A percentile compares a stretch with the other conserved stretches of the same genome.
Conservation (phyloP, 495 filamentous ascomycete genomes). For the Elaphomyces granulatus region DNA sequence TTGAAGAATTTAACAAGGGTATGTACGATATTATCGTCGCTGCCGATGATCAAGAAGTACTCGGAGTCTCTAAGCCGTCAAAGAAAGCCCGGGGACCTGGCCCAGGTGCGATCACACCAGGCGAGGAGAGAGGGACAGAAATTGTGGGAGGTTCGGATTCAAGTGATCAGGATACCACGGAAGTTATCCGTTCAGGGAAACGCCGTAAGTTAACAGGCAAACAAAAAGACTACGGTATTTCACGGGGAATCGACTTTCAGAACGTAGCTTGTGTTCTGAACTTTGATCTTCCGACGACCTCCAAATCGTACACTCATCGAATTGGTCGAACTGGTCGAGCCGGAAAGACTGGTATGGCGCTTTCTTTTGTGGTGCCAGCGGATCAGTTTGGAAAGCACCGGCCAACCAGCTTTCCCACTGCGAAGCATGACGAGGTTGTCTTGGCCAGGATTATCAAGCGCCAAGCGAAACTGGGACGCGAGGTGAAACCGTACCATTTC, state of each 20-base stretch:
- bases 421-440: conserved; percentile 71
- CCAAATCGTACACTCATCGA: conserved; percentile 90
- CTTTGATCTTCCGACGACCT: conserved; percentile 79
- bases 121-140: conserved; percentile 10
- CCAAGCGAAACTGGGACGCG: conserved; percentile 58
- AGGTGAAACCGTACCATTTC: conserved; percentile 79
- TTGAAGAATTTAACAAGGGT: conserved; percentile 93
- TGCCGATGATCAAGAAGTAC: conserved; percentile 77
- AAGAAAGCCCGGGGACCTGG: conserved; percentile 13
- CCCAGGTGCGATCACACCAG: conserved; percentile 8
- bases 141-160: conserved; percentile 16
- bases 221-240: conserved; percentile 82
- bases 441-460: conserved; percentile 56
- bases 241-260: conserved; percentile 91
- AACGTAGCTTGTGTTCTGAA: conserved; percentile 91
- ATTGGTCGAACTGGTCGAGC: conserved; percentile 89
- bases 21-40: conserved; percentile 97
- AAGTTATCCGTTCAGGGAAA: conserved; percentile 32
- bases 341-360: conserved; percentile 77
- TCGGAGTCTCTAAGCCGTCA: conserved; percentile 41
- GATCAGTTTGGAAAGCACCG: conserved; percentile 76
- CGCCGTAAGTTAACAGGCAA: conserved; percentile 44
- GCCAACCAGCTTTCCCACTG: conserved; percentile 55
- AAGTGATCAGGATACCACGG: conserved; percentile 16
- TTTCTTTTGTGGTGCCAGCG: conserved; percentile 82